phyloP scores from a whole-genome alignment of 2,329 filamentous ascomycete species.

The Daldinia sp. region DNA sequence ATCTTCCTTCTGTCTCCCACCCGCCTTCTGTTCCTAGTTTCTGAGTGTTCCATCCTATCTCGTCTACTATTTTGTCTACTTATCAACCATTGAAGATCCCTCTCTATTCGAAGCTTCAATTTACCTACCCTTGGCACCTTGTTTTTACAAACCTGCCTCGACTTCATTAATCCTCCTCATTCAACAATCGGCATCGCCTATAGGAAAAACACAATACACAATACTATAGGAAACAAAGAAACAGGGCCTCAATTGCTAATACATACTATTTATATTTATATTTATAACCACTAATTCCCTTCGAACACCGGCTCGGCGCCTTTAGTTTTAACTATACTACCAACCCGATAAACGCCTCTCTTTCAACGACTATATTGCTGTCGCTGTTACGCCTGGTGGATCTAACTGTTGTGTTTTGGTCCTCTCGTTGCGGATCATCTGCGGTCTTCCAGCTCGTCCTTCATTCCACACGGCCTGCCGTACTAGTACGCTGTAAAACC shows the following conservation, averaged over 20 bases:
- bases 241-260: constrained; percentile 25
- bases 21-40: constrained; percentile 40
- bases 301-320: constrained; percentile 14
- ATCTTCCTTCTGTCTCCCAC: constrained; percentile 39
- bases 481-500: constrained; percentile 39
- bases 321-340: constrained; percentile 17
- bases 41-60: constrained; percentile 29
- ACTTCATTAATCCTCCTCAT: constrained; percentile 7
- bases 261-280: constrained; percentile 20
- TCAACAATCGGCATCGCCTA: constrained; percentile 4
- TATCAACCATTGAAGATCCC: constrained; percentile 25
- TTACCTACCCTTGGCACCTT: constrained; percentile 10
- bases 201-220: background rate
- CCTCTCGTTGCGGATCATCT: constrained; percentile 34
- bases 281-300: constrained; percentile 16
- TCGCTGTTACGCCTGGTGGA: constrained; percentile 38
- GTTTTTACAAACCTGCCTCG: constrained; percentile 11
- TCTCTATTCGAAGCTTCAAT: constrained; percentile 25
- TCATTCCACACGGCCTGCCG: constrained; percentile 37
- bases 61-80: constrained; percentile 14
- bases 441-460: constrained; percentile 36
- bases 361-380: constrained; percentile 7
- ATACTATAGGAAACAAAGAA: background rate
- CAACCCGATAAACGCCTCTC: constrained; percentile 17
- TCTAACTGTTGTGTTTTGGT: constrained; percentile 37